A percentile compares a stretch with the other conserved stretches of the same genome.
These are phyloP conservation scores for Alopecurus myosuroides DNA, from an alignment of 176 grass and related monocot genomes.

Conservation along the genomic window DNA sequence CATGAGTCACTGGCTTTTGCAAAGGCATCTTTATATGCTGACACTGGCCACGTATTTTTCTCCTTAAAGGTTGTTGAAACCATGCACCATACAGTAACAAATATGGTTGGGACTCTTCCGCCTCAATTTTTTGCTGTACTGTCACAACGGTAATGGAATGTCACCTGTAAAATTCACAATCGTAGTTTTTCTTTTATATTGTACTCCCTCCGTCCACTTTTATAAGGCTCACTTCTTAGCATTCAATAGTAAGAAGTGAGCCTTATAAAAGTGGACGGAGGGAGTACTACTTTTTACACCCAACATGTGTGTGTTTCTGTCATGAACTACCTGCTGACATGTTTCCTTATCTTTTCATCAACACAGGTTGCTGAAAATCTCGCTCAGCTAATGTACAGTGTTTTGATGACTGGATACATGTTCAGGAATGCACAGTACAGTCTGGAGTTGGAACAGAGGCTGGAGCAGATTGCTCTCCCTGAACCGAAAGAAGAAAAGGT, in stretches of 20 bases:
- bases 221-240: too few relatives aligned
- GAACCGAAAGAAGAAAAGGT: constrained; percentile 64
- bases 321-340: background rate
- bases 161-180: background rate
- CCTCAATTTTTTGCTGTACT: constrained; percentile 90
- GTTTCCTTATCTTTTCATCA: too few relatives aligned
- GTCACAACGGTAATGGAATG: constrained; percentile 75
- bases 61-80: constrained; percentile 71
- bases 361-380: constrained; percentile 93
- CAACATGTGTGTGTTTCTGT: background rate
- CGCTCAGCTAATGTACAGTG: constrained; percentile 90
- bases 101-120: constrained; percentile 94
- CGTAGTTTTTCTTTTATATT: background rate
- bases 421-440: constrained; percentile 92
- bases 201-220: too few relatives aligned
- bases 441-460: constrained; percentile 76
- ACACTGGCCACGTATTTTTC: constrained; percentile 7
- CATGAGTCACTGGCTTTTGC: background rate
- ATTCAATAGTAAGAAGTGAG: too few relatives aligned
- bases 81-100: constrained; percentile 93
- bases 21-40: background rate
- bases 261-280: too few relatives aligned
- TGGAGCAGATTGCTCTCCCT: constrained; percentile 88
- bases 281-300: background rate
- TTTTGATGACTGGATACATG: constrained; percentile 99